Conservation (phyloP, 2,329 filamentous ascomycete genomes). For the Epicoccum sorghinum region DNA sequence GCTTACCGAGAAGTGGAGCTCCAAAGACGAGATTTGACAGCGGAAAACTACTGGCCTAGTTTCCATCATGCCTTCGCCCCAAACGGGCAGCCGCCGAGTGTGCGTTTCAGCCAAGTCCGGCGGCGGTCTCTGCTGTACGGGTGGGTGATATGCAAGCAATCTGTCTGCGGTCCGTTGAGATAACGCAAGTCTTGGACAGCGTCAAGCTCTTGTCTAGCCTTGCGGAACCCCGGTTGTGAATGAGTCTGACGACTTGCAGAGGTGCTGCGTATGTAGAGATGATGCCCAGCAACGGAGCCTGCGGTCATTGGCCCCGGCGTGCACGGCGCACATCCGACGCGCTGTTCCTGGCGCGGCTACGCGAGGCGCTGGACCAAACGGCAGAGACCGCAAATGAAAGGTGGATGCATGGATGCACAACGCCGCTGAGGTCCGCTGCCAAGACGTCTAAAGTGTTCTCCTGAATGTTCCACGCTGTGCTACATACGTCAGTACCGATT, state of each 20-base stretch:
- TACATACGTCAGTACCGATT: constrained; percentile 2
- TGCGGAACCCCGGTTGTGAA: background rate
- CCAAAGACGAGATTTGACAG: constrained; percentile 12
- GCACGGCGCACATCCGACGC: constrained; percentile 8
- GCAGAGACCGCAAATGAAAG: constrained; percentile 9
- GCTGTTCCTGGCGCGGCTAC: background rate
- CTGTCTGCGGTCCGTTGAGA: background rate
- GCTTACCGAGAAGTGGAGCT: constrained; percentile 10
- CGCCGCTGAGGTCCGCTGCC: constrained; percentile 2
- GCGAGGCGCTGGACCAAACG: constrained; percentile 1
- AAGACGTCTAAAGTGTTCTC: constrained; percentile 5
- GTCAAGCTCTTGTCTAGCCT: background rate
- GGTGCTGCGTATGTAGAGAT: background rate
- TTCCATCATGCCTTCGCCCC: constrained; percentile 10
- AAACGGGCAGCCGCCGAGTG: constrained; percentile 16
- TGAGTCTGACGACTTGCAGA: background rate
- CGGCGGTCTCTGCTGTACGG: constrained; percentile 1
- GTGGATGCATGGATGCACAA: constrained; percentile 10
- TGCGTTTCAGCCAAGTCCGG: constrained; percentile 15
- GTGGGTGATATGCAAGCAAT: background rate
- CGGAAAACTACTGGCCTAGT: constrained; percentile 11
- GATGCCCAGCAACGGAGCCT: constrained; percentile 1
- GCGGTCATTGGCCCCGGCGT: background rate
- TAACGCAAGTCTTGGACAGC: background rate
- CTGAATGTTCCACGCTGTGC: constrained; percentile 2